A percentile compares a stretch with the other conserved stretches of the same genome.
Evolutionary conservation across 2,329 filamentous ascomycete species (phyloP).

Genomic region (Microsporum audouinii): DNA sequence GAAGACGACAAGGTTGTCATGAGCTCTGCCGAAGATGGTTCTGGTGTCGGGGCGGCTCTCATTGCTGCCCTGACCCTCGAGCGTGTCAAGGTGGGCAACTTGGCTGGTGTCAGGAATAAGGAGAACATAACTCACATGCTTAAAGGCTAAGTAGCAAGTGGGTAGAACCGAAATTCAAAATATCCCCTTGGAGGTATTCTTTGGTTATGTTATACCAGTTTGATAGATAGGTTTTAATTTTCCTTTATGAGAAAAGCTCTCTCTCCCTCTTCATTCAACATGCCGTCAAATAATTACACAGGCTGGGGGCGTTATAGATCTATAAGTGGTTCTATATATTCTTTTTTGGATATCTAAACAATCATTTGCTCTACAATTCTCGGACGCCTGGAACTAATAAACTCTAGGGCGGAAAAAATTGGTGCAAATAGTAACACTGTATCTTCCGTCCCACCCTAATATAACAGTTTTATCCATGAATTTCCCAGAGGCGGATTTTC

Average conservation of each 20-base stretch:
- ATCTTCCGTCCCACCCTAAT: neutral
- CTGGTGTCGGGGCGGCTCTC: constrained; percentile 88
- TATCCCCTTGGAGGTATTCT: neutral
- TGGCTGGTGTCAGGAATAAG: constrained; percentile 46
- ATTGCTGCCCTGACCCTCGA: constrained; percentile 66
- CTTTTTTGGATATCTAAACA: neutral
- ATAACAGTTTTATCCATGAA: constrained; percentile 44
- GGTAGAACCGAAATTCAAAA: neutral
- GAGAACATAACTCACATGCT: constrained; percentile 22
- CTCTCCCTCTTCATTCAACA: neutral
- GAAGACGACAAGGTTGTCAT: constrained; percentile 81
- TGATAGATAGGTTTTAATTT: neutral
- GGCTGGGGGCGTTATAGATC: neutral
- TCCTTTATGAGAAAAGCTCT: neutral
- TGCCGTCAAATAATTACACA: neutral
- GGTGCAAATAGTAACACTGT: too few relatives aligned
- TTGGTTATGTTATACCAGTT: neutral
- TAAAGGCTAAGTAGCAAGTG: neutral
- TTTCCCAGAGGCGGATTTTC: constrained; percentile 84
- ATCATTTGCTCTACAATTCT: neutral
- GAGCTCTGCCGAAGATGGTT: constrained; percentile 84
- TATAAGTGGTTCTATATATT: neutral
- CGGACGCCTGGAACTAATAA: too few relatives aligned
- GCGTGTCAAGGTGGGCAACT: constrained; percentile 49
- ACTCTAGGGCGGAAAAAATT: too few relatives aligned